phyloP scores from a whole-genome alignment of 164 flowering plant species.

The Berberis thunbergii region DNA sequence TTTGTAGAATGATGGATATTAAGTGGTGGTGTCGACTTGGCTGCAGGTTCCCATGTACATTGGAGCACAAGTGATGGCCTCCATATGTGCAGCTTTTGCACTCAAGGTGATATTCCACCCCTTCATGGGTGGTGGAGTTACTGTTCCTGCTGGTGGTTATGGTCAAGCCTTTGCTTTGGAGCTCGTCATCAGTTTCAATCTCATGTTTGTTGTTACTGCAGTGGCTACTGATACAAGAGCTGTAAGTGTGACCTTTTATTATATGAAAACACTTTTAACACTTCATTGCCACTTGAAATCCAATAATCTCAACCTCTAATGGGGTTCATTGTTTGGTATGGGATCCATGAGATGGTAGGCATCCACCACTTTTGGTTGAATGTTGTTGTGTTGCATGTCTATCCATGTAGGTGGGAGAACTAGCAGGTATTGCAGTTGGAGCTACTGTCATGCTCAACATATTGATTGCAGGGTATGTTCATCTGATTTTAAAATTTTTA shows the following conservation, averaged over 20 bases:
- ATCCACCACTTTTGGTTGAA: not conserved
- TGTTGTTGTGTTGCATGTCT: not conserved
- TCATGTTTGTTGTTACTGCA: constrained; percentile 92
- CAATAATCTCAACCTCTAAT: not conserved
- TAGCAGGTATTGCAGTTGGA: constrained; percentile 83
- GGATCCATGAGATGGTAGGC: not conserved
- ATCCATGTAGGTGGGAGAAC: constrained; percentile 65
- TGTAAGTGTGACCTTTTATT: constrained; percentile 31
- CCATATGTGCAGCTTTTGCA: constrained; percentile 65
- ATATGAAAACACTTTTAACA: not conserved
- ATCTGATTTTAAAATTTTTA: not conserved
- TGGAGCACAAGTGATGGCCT: constrained; percentile 62
- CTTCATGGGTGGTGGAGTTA: constrained; percentile 68
- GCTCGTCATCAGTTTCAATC: constrained; percentile 73
- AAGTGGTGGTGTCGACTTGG: not conserved
- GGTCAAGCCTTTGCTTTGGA: constrained; percentile 72
- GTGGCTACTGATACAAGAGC: constrained; percentile 88
- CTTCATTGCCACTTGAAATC: not conserved
- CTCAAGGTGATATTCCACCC: constrained; percentile 58
- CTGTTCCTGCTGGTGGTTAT: constrained; percentile 51
- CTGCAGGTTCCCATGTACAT: constrained; percentile 69
- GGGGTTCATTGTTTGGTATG: not conserved
- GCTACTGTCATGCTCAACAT: constrained; percentile 89
- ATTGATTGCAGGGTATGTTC: constrained; percentile 69
- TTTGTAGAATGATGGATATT: not conserved